Evolutionary conservation across 2,329 filamentous ascomycete genomes (phyloP).

Genomic region (Endocalyx cinctus): DNA sequence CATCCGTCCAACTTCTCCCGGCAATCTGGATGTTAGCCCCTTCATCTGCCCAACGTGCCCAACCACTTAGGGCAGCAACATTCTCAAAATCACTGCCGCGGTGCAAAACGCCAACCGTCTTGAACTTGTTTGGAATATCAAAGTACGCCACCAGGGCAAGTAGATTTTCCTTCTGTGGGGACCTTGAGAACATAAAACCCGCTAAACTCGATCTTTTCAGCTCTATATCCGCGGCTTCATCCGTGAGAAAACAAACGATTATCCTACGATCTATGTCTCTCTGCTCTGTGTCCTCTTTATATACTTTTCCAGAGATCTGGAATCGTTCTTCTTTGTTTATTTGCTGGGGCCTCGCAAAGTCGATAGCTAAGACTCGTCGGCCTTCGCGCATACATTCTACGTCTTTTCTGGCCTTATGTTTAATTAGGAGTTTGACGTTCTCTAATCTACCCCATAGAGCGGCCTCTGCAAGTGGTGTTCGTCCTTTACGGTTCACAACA

Average conservation of each 20-base stretch:
- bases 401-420: slow-evolving; percentile 2
- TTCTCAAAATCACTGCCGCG: background rate
- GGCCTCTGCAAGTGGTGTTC: slow-evolving; percentile 5
- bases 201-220: background rate
- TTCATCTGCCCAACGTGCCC: background rate
- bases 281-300: slow-evolving; percentile 1
- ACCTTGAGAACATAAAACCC: background rate
- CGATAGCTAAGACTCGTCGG: background rate
- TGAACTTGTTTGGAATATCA: background rate
- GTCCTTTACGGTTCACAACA: background rate
- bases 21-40: background rate
- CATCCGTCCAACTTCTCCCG: background rate
- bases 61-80: slow-evolving; percentile 1
- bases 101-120: background rate
- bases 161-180: background rate
- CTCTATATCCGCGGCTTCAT: background rate
- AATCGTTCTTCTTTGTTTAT: background rate
- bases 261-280: slow-evolving; percentile 1
- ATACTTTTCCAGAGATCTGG: background rate
- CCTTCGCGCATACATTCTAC: background rate
- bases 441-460: slow-evolving; percentile 2
- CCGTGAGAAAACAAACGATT: background rate
- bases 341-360: slow-evolving; percentile 1
- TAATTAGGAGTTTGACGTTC: slow-evolving; percentile 3
- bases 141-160: background rate